Conservation (phyloP, 2,329 filamentous ascomycete species). For the Aspergillus versicolor region DNA sequence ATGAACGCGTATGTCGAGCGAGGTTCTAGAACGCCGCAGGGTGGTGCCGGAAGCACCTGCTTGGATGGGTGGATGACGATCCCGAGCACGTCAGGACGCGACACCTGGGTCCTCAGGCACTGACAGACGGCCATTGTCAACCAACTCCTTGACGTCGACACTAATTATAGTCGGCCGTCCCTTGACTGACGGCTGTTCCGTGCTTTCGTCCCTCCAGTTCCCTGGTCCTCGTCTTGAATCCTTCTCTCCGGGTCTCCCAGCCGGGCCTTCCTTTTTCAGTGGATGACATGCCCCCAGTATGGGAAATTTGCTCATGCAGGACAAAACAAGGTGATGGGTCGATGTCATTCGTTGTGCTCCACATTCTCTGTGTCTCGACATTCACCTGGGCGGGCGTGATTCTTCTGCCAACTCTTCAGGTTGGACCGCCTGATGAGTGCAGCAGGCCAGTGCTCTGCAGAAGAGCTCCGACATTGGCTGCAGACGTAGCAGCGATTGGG, state of each 20-base stretch:
- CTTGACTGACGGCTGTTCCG: not conserved
- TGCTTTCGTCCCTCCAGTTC: not conserved
- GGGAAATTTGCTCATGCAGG: no score
- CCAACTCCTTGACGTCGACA: not conserved
- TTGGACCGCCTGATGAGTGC: slow-evolving; percentile 1
- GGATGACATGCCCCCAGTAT: not conserved
- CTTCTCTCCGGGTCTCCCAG: not conserved
- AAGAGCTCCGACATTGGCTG: slow-evolving; percentile 16
- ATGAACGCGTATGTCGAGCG: slow-evolving; percentile 4
- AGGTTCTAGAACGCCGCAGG: slow-evolving; percentile 16
- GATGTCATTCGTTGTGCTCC: no score
- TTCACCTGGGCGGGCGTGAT: no score
- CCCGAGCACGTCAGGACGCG: not conserved
- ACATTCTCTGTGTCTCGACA: not conserved
- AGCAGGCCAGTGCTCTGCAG: slow-evolving; percentile 12
- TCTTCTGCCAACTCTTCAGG: not conserved
- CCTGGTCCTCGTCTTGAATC: not conserved
- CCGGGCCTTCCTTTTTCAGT: not conserved
- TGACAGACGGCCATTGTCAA: not conserved
- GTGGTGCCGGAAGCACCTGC: slow-evolving; percentile 2
- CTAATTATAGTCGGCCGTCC: not conserved
- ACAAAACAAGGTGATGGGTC: no score
- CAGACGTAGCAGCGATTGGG: not conserved
- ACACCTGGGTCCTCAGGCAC: not conserved
- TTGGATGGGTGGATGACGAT: slow-evolving; percentile 5